Evolutionary conservation across 1,284 basidiomycete genomes (phyloP).

Genomic region (Malassezia nana): DNA sequence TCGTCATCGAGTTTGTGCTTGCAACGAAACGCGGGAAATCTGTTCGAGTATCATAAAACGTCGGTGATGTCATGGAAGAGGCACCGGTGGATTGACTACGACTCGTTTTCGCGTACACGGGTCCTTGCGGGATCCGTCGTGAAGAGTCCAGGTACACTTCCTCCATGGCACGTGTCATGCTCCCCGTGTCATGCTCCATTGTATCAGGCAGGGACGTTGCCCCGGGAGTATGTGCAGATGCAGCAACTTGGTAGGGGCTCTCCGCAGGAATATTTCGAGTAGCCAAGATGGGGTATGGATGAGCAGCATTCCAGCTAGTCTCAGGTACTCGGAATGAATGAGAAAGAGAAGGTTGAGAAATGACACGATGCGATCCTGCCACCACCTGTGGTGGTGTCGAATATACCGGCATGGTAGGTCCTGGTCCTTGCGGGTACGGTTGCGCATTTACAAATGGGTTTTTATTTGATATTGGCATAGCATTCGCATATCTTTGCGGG

Average conservation of each 20-base stretch:
- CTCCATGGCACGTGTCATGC: neutral
- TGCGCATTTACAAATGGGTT: neutral
- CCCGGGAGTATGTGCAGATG: neutral
- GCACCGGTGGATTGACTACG: neutral
- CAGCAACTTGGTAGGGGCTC: neutral
- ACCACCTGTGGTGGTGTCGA: too few relatives aligned
- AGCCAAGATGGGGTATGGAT: neutral
- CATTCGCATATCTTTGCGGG: neutral
- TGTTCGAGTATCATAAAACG: neutral
- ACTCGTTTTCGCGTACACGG: neutral
- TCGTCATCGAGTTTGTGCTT: neutral
- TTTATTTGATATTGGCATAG: neutral
- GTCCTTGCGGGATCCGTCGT: neutral
- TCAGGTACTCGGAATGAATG: slow-evolving; percentile 1
- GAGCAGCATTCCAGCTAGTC: slow-evolving; percentile 42
- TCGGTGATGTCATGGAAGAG: neutral
- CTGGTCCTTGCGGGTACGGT: neutral
- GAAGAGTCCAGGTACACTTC: neutral
- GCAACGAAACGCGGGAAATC: neutral
- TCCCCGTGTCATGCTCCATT: neutral
- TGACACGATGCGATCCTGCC: neutral
- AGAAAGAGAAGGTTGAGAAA: neutral
- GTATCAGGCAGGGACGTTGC: neutral
- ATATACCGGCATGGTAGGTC: neutral
- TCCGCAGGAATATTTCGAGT: neutral